Evolutionary conservation across 1,284 basidiomycete species (phyloP), one percentile per base, ranked within the genome.

Genomic region (Ustilago bromivora): DNA sequence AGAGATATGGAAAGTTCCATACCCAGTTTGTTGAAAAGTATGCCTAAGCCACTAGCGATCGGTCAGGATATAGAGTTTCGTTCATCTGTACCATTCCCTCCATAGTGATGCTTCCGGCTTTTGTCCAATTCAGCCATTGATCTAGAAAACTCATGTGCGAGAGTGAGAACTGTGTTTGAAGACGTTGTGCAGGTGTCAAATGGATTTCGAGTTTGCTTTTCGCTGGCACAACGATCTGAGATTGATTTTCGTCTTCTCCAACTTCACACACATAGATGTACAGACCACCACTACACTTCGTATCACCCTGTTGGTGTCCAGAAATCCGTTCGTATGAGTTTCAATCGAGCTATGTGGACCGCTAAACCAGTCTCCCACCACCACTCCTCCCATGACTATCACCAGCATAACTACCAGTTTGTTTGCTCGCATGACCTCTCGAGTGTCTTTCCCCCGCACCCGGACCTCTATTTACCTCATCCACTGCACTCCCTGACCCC

Each of bases 1-100:
- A 83, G 51, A 67, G 84, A 13, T 85, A 76, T 64, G 79, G 72
- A 35, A 76, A 76, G 58, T 85, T 85, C 73, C 84, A 85, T 62
- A 61, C 49, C 8, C 68, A 80, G 32, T 83, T 83, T 32, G n/a
- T 80, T 12, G 31, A 81, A 15, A 76, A 76, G 71, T 82, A 72
- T 49, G 8, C 60, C 13, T 75, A 57, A 31, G 15, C 19, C 19
- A 43, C 6, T 13, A 38, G 36, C 36, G 36, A 13, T 38, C 36
- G 36, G 36, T 7, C 7, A 15, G 13, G 40, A 41, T 15, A 35
- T 49, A 40, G 35, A 34, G 12, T 53, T 49, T 34, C 34, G 13
- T 6, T 34, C 19, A 31, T 49, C 23, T 49, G 46, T 23, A 19
- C 9, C 19, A 49, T 49, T 3, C 40, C 17, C 17, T 15, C 6